Evolutionary conservation across 2,329 filamentous ascomycete species (phyloP).

Genomic region (Talaromyces sp.): DNA sequence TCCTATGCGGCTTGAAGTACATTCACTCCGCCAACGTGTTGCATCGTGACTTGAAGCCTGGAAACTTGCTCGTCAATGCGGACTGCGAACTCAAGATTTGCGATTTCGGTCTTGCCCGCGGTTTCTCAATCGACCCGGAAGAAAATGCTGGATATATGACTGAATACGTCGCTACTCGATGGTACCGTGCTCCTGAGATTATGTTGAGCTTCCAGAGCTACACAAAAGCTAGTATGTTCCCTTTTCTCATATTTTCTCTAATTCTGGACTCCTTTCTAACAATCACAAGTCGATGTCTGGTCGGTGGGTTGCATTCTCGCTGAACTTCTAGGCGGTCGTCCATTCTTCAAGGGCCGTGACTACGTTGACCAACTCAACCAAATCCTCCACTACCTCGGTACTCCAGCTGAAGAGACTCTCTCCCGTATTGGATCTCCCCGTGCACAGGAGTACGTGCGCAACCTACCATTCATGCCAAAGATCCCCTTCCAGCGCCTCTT

Average conservation of each 20-base stretch:
- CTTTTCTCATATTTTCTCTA: neutral
- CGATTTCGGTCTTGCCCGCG: slow-evolving; percentile 93
- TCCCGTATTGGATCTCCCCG: slow-evolving; percentile 90
- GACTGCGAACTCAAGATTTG: slow-evolving; percentile 99
- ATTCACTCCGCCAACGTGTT: slow-evolving; percentile 98
- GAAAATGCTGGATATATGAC: slow-evolving; percentile 99
- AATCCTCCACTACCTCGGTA: slow-evolving; percentile 96
- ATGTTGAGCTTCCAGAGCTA: slow-evolving; percentile 99
- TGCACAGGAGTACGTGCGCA: slow-evolving; percentile 97
- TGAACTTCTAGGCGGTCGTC: slow-evolving; percentile 89
- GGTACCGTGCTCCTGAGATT: slow-evolving; percentile 98
- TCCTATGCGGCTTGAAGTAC: slow-evolving; percentile 96
- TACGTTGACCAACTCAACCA: slow-evolving; percentile 99
- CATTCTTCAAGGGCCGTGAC: slow-evolving; percentile 98
- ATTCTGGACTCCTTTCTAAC: slow-evolving; percentile 21
- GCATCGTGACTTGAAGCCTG: slow-evolving; percentile 94
- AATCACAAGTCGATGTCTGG: slow-evolving; percentile 83
- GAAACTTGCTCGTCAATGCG: slow-evolving; percentile 95
- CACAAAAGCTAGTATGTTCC: slow-evolving; percentile 93
- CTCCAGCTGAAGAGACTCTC: slow-evolving; percentile 91
- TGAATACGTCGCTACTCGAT: slow-evolving; percentile 96
- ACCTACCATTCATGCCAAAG: slow-evolving; percentile 92
- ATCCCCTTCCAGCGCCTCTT: slow-evolving; percentile 85
- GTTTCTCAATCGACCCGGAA: slow-evolving; percentile 94
- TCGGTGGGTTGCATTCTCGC: slow-evolving; percentile 97